These are phyloP conservation scores for Phaffia rhodozyma DNA, from an alignment of 1,284 basidiomycete genomes.

Conservation along the genomic window DNA sequence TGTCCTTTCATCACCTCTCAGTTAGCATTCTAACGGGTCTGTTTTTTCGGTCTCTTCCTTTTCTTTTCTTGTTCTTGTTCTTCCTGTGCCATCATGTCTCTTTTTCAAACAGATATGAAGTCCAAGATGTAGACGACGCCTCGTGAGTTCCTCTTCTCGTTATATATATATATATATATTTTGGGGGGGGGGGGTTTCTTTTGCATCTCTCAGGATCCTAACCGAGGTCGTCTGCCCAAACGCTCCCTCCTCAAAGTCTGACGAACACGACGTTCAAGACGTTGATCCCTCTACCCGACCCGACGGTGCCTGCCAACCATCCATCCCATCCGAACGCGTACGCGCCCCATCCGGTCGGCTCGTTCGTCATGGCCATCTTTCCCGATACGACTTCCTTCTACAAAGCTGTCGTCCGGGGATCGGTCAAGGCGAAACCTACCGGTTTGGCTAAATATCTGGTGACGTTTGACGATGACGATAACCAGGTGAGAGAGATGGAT, in stretches of 20 bases:
- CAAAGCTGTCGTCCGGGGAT: slow-evolving; percentile 33
- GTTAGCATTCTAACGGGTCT: no score
- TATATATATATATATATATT: no score
- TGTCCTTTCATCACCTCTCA: no score
- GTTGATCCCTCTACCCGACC: slow-evolving; percentile 39
- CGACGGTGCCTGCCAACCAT: slow-evolving; percentile 25
- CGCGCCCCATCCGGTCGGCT: slow-evolving; percentile 32
- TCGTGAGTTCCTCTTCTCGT: no score
- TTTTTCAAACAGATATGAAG: not conserved
- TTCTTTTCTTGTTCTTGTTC: not conserved
- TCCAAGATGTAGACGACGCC: no score
- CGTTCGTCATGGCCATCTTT: slow-evolving; percentile 38
- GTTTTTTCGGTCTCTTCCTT: not conserved
- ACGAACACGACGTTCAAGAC: slow-evolving; percentile 35
- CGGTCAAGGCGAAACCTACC: slow-evolving; percentile 1
- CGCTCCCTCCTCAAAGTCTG: no score
- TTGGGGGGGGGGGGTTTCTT: no score
- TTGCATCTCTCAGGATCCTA: no score
- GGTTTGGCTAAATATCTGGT: slow-evolving; percentile 1
- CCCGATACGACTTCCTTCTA: slow-evolving; percentile 43
- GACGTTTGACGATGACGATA: slow-evolving; percentile 6
- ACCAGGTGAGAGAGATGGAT: not conserved
- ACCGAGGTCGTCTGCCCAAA: no score
- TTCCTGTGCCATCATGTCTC: not conserved
- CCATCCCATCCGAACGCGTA: slow-evolving; percentile 34